A percentile compares a stretch with the other conserved stretches of the same genome.
phyloP scores from a whole-genome alignment of 2,329 filamentous ascomycete species.

The Sporothrix globosa region DNA sequence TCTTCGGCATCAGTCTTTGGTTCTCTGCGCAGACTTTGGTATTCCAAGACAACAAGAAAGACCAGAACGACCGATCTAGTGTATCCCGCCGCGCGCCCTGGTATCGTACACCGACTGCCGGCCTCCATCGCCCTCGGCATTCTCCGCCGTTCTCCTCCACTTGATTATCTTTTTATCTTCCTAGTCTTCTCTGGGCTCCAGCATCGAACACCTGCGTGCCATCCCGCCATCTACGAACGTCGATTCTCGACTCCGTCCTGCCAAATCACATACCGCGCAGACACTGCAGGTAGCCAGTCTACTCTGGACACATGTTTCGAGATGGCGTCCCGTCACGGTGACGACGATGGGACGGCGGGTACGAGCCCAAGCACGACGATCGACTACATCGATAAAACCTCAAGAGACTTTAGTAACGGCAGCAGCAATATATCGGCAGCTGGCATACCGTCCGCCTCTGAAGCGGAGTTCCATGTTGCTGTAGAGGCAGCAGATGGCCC shows the following conservation, averaged over 20 bases:
- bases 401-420: background rate
- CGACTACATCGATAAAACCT: background rate
- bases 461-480: background rate
- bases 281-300: background rate
- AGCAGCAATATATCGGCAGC: background rate
- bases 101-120: background rate
- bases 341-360: constrained; percentile 26
- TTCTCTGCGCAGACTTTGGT: too few relatives aligned
- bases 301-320: constrained; percentile 26
- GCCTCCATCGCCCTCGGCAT: background rate
- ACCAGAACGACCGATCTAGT: background rate
- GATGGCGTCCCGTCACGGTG: constrained; percentile 32
- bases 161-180: background rate
- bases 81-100: background rate
- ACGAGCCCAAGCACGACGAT: background rate
- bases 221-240: background rate
- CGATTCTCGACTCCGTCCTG: background rate
- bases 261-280: background rate
- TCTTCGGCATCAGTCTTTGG: too few relatives aligned
- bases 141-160: background rate
- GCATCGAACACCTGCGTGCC: background rate
- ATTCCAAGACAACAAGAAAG: background rate
- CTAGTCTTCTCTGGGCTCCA: background rate
- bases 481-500: background rate
- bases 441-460: background rate